These are phyloP conservation scores for Ilyonectria robusta DNA, from an alignment of 2,329 filamentous ascomycete species.

Conservation along the genomic window DNA sequence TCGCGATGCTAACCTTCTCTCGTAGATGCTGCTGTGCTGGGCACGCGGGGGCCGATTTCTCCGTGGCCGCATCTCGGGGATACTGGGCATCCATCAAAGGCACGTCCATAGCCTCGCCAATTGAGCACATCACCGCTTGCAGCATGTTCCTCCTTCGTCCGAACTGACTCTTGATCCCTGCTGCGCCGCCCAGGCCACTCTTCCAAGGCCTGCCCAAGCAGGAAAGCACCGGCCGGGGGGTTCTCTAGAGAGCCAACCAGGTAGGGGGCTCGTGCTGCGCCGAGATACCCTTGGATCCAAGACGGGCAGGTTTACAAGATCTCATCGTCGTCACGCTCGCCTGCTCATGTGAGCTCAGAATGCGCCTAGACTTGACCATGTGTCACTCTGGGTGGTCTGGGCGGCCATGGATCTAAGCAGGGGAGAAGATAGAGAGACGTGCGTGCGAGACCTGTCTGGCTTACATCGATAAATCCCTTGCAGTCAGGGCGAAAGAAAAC, in stretches of 20 bases:
- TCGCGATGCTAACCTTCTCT: neutral
- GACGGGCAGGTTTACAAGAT: neutral
- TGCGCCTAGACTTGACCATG: conserved; percentile 6
- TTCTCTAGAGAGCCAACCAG: neutral
- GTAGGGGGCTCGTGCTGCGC: conserved; percentile 7
- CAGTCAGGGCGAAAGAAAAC: neutral
- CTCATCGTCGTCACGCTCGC: neutral
- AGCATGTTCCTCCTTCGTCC: neutral
- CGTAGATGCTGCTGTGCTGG: neutral
- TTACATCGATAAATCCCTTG: neutral
- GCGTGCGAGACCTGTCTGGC: neutral
- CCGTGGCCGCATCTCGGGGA: neutral
- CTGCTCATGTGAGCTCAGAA: conserved; percentile 18
- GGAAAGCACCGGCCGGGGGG: conserved; percentile 7
- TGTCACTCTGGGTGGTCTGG: conserved; percentile 10
- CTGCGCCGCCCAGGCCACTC: neutral
- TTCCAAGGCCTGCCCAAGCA: conserved; percentile 1
- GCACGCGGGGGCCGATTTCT: neutral
- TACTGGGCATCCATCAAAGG: neutral
- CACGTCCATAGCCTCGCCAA: neutral
- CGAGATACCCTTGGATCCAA: neutral
- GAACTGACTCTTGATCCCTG: neutral
- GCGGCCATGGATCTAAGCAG: conserved; percentile 8
- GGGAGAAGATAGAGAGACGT: neutral
- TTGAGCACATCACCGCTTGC: neutral